phyloP scores from a whole-genome alignment of 495 filamentous ascomycete genomes.

The Acidomyces sp. region DNA sequence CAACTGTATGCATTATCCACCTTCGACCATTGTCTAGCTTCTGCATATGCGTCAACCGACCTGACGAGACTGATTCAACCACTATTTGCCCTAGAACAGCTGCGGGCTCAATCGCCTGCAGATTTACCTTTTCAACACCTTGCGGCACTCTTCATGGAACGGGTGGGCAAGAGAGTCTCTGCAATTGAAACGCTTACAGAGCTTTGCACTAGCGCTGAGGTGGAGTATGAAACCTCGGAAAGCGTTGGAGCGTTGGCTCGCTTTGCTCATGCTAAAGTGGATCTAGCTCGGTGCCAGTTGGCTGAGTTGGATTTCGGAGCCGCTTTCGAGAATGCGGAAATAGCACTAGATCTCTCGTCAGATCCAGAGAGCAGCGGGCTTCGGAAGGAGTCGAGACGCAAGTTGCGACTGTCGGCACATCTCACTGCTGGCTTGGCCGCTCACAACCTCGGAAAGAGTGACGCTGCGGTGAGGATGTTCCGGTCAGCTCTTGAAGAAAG shows the following conservation, averaged over 20 bases:
- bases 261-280: slow-evolving; percentile 75
- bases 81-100: slow-evolving; percentile 75
- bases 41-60: slow-evolving; percentile 43
- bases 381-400: slow-evolving; percentile 40
- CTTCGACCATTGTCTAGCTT: slow-evolving; percentile 61
- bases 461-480: slow-evolving; percentile 63
- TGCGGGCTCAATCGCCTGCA: slow-evolving; percentile 51
- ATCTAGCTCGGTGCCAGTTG: slow-evolving; percentile 67
- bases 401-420: slow-evolving; percentile 67
- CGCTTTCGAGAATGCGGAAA: slow-evolving; percentile 50
- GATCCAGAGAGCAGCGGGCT: slow-evolving; percentile 42
- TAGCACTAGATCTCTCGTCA: slow-evolving; percentile 24
- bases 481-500: slow-evolving; percentile 70
- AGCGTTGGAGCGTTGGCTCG: slow-evolving; percentile 53
- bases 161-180: slow-evolving; percentile 49
- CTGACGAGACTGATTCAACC: slow-evolving; percentile 55
- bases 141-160: slow-evolving; percentile 64
- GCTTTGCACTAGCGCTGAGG: slow-evolving; percentile 57
- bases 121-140: slow-evolving; percentile 65
- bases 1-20: slow-evolving; percentile 61
- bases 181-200: slow-evolving; percentile 50
- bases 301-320: slow-evolving; percentile 47
- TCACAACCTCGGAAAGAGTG: slow-evolving; percentile 51
- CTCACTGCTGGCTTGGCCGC: slow-evolving; percentile 72
- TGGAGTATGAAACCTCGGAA: slow-evolving; percentile 72